These are phyloP conservation scores for Colletotrichum viniferum DNA, from an alignment of 2,329 filamentous ascomycete species.

Conservation along the genomic window DNA sequence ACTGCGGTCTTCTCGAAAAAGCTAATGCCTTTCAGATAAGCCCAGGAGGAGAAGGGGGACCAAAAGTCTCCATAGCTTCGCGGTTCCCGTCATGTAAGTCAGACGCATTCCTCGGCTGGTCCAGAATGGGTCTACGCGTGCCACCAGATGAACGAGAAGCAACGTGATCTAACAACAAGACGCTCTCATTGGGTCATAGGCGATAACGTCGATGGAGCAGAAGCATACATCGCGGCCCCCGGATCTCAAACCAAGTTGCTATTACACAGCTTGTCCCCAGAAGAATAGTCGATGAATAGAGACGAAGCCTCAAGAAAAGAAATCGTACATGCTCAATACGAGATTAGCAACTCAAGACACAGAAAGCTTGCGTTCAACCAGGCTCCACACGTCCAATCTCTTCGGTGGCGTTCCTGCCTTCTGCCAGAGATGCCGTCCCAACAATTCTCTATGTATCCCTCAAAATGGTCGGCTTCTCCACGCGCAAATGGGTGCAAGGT, in stretches of 20 bases:
- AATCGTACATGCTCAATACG: not conserved
- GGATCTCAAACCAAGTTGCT: not conserved
- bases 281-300: not conserved
- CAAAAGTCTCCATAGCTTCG: not conserved
- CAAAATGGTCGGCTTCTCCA: not conserved
- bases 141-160: not conserved
- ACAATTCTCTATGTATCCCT: not conserved
- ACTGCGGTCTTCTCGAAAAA: not conserved
- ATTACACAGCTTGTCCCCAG: not conserved
- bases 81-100: not conserved
- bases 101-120: not conserved
- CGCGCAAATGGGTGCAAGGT: not conserved
- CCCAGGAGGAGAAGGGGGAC: not conserved
- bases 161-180: not conserved
- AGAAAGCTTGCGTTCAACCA: not conserved
- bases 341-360: not conserved
- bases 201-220: not conserved
- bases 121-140: not conserved
- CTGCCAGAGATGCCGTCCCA: not conserved
- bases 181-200: not conserved
- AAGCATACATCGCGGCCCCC: not conserved
- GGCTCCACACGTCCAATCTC: not conserved
- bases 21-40: not conserved
- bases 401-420: not conserved
- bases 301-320: not conserved